Base-by-base conservation (phyloP, 2,329 filamentous ascomycete genomes). In the Stemphylium vesicarium region DNA sequence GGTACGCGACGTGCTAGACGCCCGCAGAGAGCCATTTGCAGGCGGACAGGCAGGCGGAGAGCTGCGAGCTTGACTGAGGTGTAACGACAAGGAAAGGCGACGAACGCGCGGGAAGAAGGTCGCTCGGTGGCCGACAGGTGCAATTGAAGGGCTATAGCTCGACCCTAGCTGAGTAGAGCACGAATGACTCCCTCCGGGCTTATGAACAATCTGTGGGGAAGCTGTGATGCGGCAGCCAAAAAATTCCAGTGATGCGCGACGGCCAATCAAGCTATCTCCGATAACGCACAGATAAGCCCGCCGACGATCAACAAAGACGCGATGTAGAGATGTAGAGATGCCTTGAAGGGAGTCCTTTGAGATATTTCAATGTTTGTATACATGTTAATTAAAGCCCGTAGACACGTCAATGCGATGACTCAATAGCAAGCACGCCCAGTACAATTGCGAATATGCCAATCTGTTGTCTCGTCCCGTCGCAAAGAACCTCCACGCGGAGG, bases 1-100 rank as follows among this genome's bases (percentile, higher is more conserved):
- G 74, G 69, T 65, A 72, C 68, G 71, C 74, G 74, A 66, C 74
- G 73, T 71, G 72, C 72, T 67, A 77, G 72, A 66, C 74, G 75
- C 61, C 72, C 72, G 66, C 73, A 76, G 66, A 76, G 70, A 71
- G 74, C 74, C 74, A 77, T 77, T 58, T 53, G 66, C 66, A 68
- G 66, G 63, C 63, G 64, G 63, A 69, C 63, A 65, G 65, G 67
- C 63, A 68, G 61, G 60, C 53, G 62, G 44, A 57, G 56, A 70
- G 70, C 69, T 68, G 63, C 51, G 59, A 71, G 71, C 71, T 74
- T 66, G 61, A 63, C 53, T 65, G 41, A 56, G 60, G 53, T 53
- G 50, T 50, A 37, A 42, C 36, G 38, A 56, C 36, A 57, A 50
- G 50, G 35, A 49, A 40, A 50, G 57, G 59, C 57, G 60, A 59